Conservation (phyloP, 805 yeast genomes). For the Schwanniomyces polymorphus region DNA sequence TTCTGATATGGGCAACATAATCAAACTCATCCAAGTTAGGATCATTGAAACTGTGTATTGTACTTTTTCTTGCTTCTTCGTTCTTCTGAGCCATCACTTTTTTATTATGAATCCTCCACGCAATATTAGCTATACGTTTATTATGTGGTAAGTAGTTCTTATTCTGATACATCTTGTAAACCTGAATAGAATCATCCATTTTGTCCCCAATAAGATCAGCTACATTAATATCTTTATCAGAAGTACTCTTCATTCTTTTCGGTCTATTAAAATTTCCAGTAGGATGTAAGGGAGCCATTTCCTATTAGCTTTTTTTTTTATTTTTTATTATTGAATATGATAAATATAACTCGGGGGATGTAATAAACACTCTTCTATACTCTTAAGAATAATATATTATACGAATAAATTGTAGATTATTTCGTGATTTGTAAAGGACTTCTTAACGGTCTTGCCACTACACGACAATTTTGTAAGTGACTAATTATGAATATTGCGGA, state of each 20-base stretch:
- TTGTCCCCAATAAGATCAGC: conserved; percentile 21
- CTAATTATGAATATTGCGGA: background rate
- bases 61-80: background rate
- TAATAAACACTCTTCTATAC: background rate
- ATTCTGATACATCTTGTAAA: conserved; percentile 42
- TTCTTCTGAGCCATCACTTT: conserved; percentile 18
- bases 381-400: background rate
- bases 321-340: background rate
- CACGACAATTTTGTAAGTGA: background rate
- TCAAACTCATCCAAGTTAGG: conserved; percentile 42
- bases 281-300: background rate
- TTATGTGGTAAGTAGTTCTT: conserved; percentile 43
- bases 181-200: conserved; percentile 36
- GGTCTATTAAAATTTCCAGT: background rate
- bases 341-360: background rate
- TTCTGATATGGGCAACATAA: conserved; percentile 45
- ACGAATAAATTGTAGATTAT: background rate
- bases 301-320: background rate
- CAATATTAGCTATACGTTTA: conserved; percentile 41
- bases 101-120: conserved; percentile 45
- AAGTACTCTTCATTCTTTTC: background rate
- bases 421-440: background rate
- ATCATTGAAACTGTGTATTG: conserved; percentile 11
- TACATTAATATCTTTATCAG: conserved; percentile 1
- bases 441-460: background rate